These are phyloP conservation scores for Lachnellula hyalina DNA, from an alignment of 2,329 filamentous ascomycete species.

Conservation along the genomic window DNA sequence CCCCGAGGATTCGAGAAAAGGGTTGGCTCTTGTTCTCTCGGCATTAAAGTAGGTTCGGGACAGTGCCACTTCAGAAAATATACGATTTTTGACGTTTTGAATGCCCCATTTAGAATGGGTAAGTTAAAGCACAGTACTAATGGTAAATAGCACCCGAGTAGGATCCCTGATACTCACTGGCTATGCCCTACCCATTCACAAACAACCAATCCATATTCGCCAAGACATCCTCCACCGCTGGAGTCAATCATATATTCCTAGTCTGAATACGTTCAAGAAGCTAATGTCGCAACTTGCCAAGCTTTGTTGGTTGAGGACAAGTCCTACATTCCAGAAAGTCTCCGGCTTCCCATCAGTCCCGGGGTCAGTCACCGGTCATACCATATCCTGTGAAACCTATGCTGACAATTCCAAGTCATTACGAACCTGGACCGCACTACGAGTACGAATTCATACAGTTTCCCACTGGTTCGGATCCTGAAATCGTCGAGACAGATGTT, in stretches of 20 bases:
- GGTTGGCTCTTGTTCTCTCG: conserved; percentile 22
- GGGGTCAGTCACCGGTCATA: conserved; percentile 6
- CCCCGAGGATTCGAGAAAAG: conserved; percentile 26
- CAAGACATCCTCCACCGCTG: conserved; percentile 59
- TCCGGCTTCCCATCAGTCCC: conserved; percentile 55
- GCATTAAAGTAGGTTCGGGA: conserved; percentile 24
- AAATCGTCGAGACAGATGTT: conserved; percentile 70
- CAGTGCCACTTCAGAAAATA: no score
- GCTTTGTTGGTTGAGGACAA: conserved; percentile 40
- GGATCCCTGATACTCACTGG: conserved; percentile 64
- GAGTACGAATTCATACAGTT: conserved; percentile 31
- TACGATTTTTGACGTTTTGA: background rate
- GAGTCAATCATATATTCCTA: conserved; percentile 50
- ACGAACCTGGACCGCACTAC: conserved; percentile 33
- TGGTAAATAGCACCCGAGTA: conserved; percentile 46
- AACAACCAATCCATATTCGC: conserved; percentile 55
- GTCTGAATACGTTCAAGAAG: conserved; percentile 51
- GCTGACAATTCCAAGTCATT: conserved; percentile 19
- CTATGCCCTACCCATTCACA: conserved; percentile 55
- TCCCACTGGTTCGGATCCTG: conserved; percentile 33
- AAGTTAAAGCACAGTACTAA: background rate
- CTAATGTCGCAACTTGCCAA: conserved; percentile 50
- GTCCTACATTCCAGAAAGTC: conserved; percentile 48
- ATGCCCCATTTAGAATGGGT: conserved; percentile 9
- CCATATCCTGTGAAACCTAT: background rate